Conservation (phyloP, 192 early-diverging fungal genomes). For the Linderina pennispora region DNA sequence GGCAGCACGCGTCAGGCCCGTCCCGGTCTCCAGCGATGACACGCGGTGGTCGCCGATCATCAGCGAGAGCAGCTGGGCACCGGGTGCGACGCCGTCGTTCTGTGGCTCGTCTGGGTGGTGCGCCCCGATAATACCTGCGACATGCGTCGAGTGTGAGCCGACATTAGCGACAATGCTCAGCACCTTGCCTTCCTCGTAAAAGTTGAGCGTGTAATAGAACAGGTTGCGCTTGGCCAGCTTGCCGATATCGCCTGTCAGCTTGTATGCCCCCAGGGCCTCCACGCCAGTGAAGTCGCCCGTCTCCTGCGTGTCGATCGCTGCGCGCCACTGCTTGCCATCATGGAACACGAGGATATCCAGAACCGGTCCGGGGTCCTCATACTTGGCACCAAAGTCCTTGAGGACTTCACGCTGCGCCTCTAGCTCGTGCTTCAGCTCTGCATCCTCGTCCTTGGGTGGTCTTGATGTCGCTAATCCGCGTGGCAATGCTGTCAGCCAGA, state of each 20-base stretch:
- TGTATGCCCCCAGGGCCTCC: slow-evolving; percentile 66
- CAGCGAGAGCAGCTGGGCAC: slow-evolving; percentile 89
- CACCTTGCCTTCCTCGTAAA: slow-evolving; percentile 77
- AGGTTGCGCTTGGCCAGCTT: slow-evolving; percentile 71
- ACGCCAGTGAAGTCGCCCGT: slow-evolving; percentile 66
- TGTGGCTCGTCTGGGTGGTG: slow-evolving; percentile 79
- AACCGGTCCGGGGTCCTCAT: slow-evolving; percentile 71
- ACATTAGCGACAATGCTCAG: slow-evolving; percentile 77
- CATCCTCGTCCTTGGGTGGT: slow-evolving; percentile 19
- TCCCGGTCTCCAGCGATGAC: slow-evolving; percentile 77
- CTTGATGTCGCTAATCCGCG: slow-evolving; percentile 29
- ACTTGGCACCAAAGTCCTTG: slow-evolving; percentile 51
- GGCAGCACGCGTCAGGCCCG: slow-evolving; percentile 74
- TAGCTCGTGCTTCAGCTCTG: slow-evolving; percentile 39
- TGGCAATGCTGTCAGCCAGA: too few species aligned
- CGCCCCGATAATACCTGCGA: slow-evolving; percentile 89
- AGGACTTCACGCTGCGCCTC: slow-evolving; percentile 59
- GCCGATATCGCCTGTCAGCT: slow-evolving; percentile 62
- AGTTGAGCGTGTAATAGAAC: slow-evolving; percentile 87
- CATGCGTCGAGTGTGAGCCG: slow-evolving; percentile 90
- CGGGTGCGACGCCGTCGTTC: slow-evolving; percentile 90
- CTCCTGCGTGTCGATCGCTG: slow-evolving; percentile 69
- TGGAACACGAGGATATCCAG: slow-evolving; percentile 81
- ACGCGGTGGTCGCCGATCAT: slow-evolving; percentile 85
- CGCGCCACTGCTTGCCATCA: slow-evolving; percentile 87